Evolutionary conservation across 1,284 basidiomycete species (phyloP).

Genomic region (Ganoderma resinaceum): DNA sequence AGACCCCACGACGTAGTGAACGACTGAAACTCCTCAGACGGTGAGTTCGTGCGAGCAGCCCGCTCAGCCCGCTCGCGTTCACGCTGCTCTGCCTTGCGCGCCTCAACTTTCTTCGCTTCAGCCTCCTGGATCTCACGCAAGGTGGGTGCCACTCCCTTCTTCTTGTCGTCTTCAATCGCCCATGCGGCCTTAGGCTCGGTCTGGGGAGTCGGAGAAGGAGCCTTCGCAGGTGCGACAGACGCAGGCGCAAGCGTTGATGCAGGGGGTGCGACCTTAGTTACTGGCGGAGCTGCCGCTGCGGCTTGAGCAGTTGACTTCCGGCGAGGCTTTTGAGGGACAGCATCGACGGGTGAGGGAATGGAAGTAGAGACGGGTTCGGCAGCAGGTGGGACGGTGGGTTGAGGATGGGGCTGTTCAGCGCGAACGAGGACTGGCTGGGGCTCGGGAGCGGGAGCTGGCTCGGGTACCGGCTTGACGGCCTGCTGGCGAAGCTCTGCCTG

Average conservation of each 20-base stretch:
- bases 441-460: constrained; percentile 20
- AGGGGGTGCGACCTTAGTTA: constrained; percentile 25
- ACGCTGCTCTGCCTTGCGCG: constrained; percentile 72
- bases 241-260: constrained; percentile 6
- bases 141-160: constrained; percentile 62
- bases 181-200: constrained; percentile 61
- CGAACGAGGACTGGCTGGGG: constrained; percentile 16
- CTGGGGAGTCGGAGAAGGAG: constrained; percentile 36
- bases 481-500: constrained; percentile 36
- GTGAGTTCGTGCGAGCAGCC: constrained; percentile 53
- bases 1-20: constrained; percentile 83
- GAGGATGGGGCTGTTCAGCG: constrained; percentile 22
- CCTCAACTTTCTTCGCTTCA: constrained; percentile 84
- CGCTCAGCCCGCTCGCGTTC: constrained; percentile 70
- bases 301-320: constrained; percentile 35
- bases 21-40: constrained; percentile 61
- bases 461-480: constrained; percentile 17
- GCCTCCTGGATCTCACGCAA: constrained; percentile 96
- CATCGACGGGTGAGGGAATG: constrained; percentile 25
- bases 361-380: constrained; percentile 30
- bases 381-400: constrained; percentile 25
- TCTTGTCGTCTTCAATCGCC: constrained; percentile 69
- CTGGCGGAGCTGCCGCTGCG: constrained; percentile 23
- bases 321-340: constrained; percentile 39
- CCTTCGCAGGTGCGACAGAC: constrained; percentile 24